phyloP scores from a whole-genome alignment of 345 rosid species.

The Chamaenerion angustifolium region DNA sequence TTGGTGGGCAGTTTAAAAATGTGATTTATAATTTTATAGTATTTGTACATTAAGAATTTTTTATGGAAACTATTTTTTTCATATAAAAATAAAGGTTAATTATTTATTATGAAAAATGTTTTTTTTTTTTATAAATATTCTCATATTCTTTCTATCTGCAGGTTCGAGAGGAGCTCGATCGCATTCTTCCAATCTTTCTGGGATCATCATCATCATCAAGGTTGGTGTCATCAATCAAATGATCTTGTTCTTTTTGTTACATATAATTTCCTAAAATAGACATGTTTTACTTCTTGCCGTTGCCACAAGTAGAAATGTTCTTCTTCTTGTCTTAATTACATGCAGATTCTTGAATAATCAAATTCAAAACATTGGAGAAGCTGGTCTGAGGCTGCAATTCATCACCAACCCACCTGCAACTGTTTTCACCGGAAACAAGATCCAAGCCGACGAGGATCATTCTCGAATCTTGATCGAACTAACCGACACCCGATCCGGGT shows the following conservation, averaged over 20 bases:
- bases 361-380: constrained; percentile 15
- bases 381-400: constrained; percentile 31
- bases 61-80: no score
- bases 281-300: neutral
- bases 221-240: constrained; percentile 12
- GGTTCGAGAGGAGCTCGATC: constrained; percentile 40
- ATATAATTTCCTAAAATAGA: neutral
- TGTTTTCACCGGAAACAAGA: constrained; percentile 46
- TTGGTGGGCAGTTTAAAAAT: no score
- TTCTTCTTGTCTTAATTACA: neutral
- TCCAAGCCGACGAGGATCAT: constrained; percentile 34
- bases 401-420: constrained; percentile 18
- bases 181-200: constrained; percentile 6
- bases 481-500: constrained; percentile 26
- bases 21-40: no score
- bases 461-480: constrained; percentile 29
- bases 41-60: no score
- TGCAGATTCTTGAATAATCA: constrained; percentile 20
- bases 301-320: neutral
- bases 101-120: no score
- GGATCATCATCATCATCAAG: constrained; percentile 14
- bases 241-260: neutral
- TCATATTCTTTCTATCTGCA: constrained; percentile 6
- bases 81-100: no score
- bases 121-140: no score